A percentile compares a stretch with the other conserved stretches of the same genome.
Conservation (phyloP, 495 filamentous ascomycete genomes). For the Astrothelium macrocarpum region DNA sequence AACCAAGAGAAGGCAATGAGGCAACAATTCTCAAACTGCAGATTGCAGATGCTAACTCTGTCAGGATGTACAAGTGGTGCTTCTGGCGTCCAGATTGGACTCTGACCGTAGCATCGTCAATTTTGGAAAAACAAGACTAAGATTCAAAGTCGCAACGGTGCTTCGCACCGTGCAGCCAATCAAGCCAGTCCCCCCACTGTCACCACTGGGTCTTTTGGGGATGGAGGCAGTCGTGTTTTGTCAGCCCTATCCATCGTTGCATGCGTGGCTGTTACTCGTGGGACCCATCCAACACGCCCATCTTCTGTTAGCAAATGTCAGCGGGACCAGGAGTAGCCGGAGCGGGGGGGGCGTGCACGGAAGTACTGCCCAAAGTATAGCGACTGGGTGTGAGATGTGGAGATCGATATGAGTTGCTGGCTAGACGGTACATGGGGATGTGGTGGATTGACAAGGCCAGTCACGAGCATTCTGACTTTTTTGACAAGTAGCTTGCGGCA, state of each 20-base stretch:
- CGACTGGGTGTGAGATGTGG: background rate
- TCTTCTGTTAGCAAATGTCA: conserved; percentile 3
- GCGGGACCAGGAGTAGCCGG: background rate
- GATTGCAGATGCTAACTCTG: background rate
- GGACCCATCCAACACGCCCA: conserved; percentile 3
- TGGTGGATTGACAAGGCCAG: background rate
- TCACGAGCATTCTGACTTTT: background rate
- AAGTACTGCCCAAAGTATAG: background rate
- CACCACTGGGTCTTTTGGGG: background rate
- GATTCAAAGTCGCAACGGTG: conserved; percentile 3
- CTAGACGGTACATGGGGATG: background rate
- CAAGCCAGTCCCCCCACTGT: background rate
- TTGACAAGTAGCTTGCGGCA: background rate
- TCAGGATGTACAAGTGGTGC: background rate
- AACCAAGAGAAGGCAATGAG: background rate
- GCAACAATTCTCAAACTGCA: conserved; percentile 1
- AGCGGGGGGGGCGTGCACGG: background rate
- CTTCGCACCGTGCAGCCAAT: background rate
- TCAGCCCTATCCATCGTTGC: background rate
- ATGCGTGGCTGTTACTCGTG: background rate
- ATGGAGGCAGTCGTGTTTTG: background rate
- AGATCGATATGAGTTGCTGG: background rate
- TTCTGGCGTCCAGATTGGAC: background rate
- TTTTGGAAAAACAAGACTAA: background rate
- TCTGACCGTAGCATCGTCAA: background rate